A percentile compares a stretch with the other conserved stretches of the same genome.
phyloP scores from a whole-genome alignment of 2,329 filamentous ascomycete species.

The Fusarium sp. region DNA sequence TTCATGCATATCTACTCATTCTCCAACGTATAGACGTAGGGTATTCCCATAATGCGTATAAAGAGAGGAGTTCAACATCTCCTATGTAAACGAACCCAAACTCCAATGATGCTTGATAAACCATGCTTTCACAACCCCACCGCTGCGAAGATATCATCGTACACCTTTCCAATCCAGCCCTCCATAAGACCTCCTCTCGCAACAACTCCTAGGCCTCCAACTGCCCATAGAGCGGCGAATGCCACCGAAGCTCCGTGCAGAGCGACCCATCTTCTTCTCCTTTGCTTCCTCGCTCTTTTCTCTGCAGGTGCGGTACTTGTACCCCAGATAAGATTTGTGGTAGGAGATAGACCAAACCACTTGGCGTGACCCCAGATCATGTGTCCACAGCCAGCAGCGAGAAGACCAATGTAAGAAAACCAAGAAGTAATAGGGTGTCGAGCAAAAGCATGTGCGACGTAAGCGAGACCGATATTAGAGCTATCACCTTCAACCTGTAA shows the following conservation, averaged over 20 bases:
- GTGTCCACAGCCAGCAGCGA: constrained; percentile 78
- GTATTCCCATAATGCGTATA: constrained; percentile 43
- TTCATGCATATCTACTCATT: constrained; percentile 9
- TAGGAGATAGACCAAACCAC: constrained; percentile 78
- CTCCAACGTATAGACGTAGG: constrained; percentile 22
- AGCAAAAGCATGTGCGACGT: constrained; percentile 87
- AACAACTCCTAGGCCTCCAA: constrained; percentile 82
- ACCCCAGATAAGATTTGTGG: constrained; percentile 60
- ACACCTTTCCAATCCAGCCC: constrained; percentile 85
- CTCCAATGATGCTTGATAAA: constrained; percentile 37
- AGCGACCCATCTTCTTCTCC: constrained; percentile 76
- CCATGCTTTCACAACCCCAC: constrained; percentile 47
- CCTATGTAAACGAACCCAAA: constrained; percentile 39
- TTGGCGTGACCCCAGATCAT: constrained; percentile 87
- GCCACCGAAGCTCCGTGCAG: constrained; percentile 74
- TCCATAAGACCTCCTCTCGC: constrained; percentile 75
- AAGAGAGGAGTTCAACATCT: constrained; percentile 33
- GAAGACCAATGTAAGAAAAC: constrained; percentile 75
- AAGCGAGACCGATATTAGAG: constrained; percentile 86
- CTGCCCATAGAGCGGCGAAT: constrained; percentile 79
- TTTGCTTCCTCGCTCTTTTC: constrained; percentile 63
- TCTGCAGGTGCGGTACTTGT: constrained; percentile 60
- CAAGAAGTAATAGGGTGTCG: constrained; percentile 75
- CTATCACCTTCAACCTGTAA: constrained; percentile 83
- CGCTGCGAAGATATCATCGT: constrained; percentile 72